Percentiles rank a stretch among this genome's conserved stretches.
phyloP scores from a whole-genome alignment of 306 rosid genomes.

The Luffa acutangula region DNA sequence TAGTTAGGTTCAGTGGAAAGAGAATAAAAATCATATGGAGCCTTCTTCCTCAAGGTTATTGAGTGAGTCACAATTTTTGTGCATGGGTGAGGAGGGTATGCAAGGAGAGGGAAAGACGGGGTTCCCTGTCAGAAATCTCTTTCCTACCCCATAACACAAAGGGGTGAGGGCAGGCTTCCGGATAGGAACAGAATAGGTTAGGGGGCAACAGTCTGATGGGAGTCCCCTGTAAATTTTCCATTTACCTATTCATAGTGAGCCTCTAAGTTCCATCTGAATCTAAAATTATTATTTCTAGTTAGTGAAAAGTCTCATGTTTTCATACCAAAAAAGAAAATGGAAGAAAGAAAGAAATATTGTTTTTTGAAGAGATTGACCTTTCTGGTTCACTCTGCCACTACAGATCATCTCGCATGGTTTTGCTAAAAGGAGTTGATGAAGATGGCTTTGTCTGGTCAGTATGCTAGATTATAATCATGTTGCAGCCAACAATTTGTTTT shows the following conservation, averaged over 20 bases:
- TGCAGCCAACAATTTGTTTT: not conserved
- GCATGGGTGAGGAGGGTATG: not conserved
- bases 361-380: not conserved
- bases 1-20: not conserved
- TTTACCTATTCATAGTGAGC: not conserved
- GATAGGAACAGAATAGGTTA: not conserved
- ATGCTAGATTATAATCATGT: constrained; percentile 5
- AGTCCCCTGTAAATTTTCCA: not conserved
- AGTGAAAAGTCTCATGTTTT: not conserved
- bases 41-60: not conserved
- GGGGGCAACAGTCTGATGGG: not conserved
- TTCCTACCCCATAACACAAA: not conserved
- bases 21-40: not conserved
- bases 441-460: constrained; percentile 93
- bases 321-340: not conserved
- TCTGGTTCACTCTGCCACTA: constrained; percentile 22
- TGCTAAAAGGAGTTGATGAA: constrained; percentile 82
- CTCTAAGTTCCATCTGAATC: not conserved
- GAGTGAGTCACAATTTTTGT: not conserved
- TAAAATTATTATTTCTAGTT: not conserved
- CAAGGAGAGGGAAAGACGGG: not conserved
- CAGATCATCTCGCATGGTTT: constrained; percentile 87
- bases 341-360: not conserved
- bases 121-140: not conserved
- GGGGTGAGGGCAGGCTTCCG: not conserved